Base-by-base conservation (phyloP, 805 yeast species). In the Grigorovia humatica region DNA sequence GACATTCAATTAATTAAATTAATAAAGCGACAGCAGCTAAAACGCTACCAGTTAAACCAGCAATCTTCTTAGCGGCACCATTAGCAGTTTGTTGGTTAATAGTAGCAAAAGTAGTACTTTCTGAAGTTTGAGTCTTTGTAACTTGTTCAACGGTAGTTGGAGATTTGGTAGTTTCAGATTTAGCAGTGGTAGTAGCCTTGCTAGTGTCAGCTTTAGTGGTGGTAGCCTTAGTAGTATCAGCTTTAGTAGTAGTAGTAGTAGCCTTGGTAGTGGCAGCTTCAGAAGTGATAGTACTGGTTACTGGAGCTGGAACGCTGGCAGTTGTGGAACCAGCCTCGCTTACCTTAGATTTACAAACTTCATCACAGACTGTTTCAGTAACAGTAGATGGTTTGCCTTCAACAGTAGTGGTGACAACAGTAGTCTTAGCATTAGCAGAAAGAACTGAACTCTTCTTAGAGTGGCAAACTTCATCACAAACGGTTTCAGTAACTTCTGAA, bases 301-400 rank as follows among this genome's bases (percentile, higher is more conserved):
- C n/a, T 9, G 19, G 29, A 23, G 51, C 32, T 9, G 48, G 44
- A 19, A n/a, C n/a, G n/a, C n/a, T n/a, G n/a, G n/a, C n/a, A n/a
- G 47, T 48, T 20, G 54, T 48, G 40, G 45, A 46, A 15, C 47
- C 45, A 30, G 54, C 47, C 20, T 48, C 50, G 30, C 50, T 43
- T 44, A 54, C 54, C 44, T 44, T 48, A n/a, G 54, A 38, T 18
- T 52, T 45, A 45, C 58, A 55, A 20, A 43, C 55, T 40, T 52
- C 56, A 48, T 55, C 57, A 51, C 58, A 55, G 32, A 48, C 44
- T 29, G 58, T 55, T 17, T 44, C 52, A n/a, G 57, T 54, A 9
- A 17, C 32, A 1, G 19, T 44, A 23, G 51, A 23, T n/a, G 49
- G 23, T 15, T 47, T 9, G 11, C 17, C 42, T 38, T 15, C 42